Base-by-base conservation (phyloP, 345 rosid genomes). In the Psidium guajava region DNA sequence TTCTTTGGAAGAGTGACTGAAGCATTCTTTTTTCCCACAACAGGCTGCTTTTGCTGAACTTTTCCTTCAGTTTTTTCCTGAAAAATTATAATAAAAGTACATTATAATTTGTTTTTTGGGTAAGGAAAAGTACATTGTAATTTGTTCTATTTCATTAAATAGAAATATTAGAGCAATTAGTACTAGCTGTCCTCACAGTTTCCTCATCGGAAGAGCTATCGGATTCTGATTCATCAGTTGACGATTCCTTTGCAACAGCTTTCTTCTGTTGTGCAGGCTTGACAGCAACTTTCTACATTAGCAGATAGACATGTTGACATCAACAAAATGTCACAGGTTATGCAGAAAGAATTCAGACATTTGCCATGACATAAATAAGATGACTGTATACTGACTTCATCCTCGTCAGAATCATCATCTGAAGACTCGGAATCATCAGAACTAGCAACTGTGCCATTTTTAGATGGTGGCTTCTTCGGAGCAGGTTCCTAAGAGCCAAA, bases 351-450 rank as follows among this genome's bases (percentile, higher is more conserved):
- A 61, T 28, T 61, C 20, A 69, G 52, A 50, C 11, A 69, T 51
- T 51, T 12, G 44, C 49, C 32, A 51, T 52, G 28, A 82, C 42
- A 49, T 51, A 50, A 40, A 73, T 47, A 36, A 28, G 44, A 73
- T 27, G 54, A 32, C 51, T 58, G 28, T 21, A 82, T 22, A 82
- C 53, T 44, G 42, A 86, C 84, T 56, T 32, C 59, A 50, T 27
- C 82, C 84, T 86, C 90, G 86, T 85, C 90, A 8, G 95, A 91
- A 8, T 91, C 94, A 22, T 82, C 91, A 82, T 89, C 90, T n/a
- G 91, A 89, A 73, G 87, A 86, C 49, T 86, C 87, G 15, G 92
- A 88, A 32, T 64, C 87, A 47, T 93, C 96, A 73, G 89, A 91
- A 49, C 91, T 74, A 16, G 69, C 90, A 82, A 88, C 86, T 87